Evolutionary conservation across 148 eudicot genomes (phyloP).

Genomic region (Pharnaceum exiguum): DNA sequence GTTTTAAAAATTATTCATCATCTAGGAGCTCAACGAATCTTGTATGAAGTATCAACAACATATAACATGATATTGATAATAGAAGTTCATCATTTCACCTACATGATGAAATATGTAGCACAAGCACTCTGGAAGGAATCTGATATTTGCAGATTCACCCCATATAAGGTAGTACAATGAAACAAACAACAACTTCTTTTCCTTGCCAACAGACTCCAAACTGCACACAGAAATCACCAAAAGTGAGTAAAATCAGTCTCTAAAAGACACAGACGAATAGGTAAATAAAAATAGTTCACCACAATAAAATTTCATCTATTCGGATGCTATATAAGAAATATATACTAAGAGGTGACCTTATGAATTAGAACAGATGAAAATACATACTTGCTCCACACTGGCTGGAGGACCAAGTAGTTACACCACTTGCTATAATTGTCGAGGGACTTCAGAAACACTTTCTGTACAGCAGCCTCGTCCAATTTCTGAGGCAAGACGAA

Average conservation of each 20-base stretch:
- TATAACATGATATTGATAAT: not conserved
- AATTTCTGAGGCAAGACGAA: constrained; percentile 55
- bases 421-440: constrained; percentile 98
- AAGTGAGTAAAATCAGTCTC: constrained; percentile 3
- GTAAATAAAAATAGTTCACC: not conserved
- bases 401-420: constrained; percentile 62
- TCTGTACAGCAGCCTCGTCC: constrained; percentile 91
- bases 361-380: not conserved
- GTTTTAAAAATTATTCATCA: too few relatives aligned
- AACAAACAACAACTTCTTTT: constrained; percentile 70
- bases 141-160: constrained; percentile 97
- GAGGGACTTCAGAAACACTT: constrained; percentile 73
- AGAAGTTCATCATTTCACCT: constrained; percentile 15
- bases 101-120: constrained; percentile 99
- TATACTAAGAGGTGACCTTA: too few relatives aligned
- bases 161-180: constrained; percentile 84
- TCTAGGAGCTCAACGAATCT: not conserved
- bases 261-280: not conserved
- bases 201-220: constrained; percentile 76
- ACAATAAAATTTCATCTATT: too few relatives aligned
- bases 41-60: not conserved
- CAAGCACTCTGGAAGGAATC: constrained; percentile 97
- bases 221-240: constrained; percentile 39
- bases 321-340: too few relatives aligned
- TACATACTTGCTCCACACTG: constrained; percentile 90